Conservation (phyloP, 768 basidiomycete species). For the Mrakia blollopis region DNA sequence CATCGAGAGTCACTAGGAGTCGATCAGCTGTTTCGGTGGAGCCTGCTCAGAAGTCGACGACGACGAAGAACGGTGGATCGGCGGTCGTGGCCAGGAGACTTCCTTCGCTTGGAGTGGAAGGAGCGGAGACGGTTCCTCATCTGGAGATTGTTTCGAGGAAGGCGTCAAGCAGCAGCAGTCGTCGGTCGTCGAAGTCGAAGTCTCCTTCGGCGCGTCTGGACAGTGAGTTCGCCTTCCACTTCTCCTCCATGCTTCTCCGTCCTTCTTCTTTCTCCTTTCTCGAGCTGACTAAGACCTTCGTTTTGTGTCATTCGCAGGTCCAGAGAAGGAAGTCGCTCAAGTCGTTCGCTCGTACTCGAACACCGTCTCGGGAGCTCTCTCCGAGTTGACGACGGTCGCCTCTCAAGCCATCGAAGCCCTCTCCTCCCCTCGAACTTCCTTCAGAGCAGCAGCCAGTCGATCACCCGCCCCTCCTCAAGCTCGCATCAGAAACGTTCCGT, state of each 20-base stretch:
- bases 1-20: background rate
- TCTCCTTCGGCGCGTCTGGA: background rate
- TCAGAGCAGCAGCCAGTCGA: background rate
- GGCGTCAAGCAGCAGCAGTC: background rate
- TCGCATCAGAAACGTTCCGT: background rate
- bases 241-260: background rate
- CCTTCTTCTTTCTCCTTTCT: background rate
- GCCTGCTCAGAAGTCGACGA: background rate
- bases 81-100: background rate
- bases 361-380: background rate
- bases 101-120: background rate
- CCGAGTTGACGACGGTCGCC: background rate
- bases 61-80: background rate
- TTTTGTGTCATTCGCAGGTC: background rate
- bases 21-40: background rate
- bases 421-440: background rate
- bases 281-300: background rate
- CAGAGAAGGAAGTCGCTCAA: background rate
- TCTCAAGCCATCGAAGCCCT: conserved; percentile 10
- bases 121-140: background rate
- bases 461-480: background rate
- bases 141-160: background rate
- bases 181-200: background rate
- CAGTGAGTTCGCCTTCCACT: background rate
- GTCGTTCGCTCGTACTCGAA: background rate